A percentile compares a stretch with the other conserved stretches of the same genome.
Conservation (phyloP, 2,329 filamentous ascomycete genomes). For the Emericellopsis cladophorae region DNA sequence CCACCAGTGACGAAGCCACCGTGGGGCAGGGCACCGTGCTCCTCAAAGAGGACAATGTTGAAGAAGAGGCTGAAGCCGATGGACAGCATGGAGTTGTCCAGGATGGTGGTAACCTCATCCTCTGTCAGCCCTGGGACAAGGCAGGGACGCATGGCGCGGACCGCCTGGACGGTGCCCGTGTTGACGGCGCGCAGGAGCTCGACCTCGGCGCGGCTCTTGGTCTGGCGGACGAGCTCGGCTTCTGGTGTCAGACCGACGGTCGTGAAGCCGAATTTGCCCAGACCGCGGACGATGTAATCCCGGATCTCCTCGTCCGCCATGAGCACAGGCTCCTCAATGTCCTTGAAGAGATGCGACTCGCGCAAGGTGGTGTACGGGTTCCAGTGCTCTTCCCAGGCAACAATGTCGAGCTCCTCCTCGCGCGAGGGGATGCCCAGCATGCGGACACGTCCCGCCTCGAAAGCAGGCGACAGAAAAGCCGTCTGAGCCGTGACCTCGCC, state of each 20-base stretch:
- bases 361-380: constrained; percentile 45
- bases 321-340: constrained; percentile 20
- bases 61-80: constrained; percentile 46
- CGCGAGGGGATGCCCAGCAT: constrained; percentile 45
- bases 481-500: constrained; percentile 37
- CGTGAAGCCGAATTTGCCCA: constrained; percentile 39
- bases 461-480: constrained; percentile 44
- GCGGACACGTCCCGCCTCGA: constrained; percentile 46
- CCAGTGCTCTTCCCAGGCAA: constrained; percentile 54
- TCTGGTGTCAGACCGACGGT: constrained; percentile 38
- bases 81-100: constrained; percentile 41
- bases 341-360: constrained; percentile 24
- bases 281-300: constrained; percentile 47
- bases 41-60: constrained; percentile 50
- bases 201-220: constrained; percentile 41
- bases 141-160: constrained; percentile 42
- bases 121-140: constrained; percentile 45
- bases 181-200: constrained; percentile 48
- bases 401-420: constrained; percentile 33
- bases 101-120: constrained; percentile 39
- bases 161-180: constrained; percentile 48
- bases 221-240: constrained; percentile 45
- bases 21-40: constrained; percentile 38
- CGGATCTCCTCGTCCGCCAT: constrained; percentile 55
- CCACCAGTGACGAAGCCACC: constrained; percentile 37